Evolutionary conservation across 75 land plant genomes (phyloP), one percentile per base, ranked within the genome.

Genomic region (Pinus tabuliformis): DNA sequence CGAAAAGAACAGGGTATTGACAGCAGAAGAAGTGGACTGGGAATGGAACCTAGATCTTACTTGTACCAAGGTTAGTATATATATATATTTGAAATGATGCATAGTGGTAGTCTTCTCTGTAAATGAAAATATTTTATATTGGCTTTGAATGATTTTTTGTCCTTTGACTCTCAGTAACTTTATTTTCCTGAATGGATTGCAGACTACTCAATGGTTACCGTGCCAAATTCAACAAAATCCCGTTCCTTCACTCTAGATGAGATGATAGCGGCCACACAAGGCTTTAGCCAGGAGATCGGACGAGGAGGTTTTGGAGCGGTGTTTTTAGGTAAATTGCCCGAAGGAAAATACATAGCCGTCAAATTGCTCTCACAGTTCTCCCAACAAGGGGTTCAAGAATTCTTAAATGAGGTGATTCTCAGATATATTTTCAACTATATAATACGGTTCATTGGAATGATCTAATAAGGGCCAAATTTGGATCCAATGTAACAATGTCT

Each of bases 211-310:
- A 42, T 42, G 45, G 45, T 42, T 42, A 3, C 33, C 39, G 20
- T 64, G 15, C 68, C 68, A 30, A 64, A 64, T 17, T 3, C 18
- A 64, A 30, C 72, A 63, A 54, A 28, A 37, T 42, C 78, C n/a
- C 30, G 36, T 42, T 58, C 56, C 33, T 45, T 58, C 36, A 20
- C 56, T 16, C 17, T 17, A 28, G 36, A 52, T 21, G 42, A 45
- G 17, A 70, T 33, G 39, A 65, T n/a, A 21, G 62, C 3, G 18
- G 18, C 56, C 8, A 63, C 49, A 77, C 6, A 77, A 65, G 26
- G 4, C 0, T 42, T 42, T 42, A 42, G 6, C 3, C 45, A 5
- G 45, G 45, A 42, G 45, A 42, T 42, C 0, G 68, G 42, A 36
- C 18, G 36, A 15, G 68, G 68, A 0, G 68, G 68, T 5, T 64